Percentiles rank a stretch among this genome's conserved stretches.
These are phyloP conservation scores for Xylaria digitata DNA, from an alignment of 2,329 filamentous ascomycete genomes.

Conservation along the genomic window DNA sequence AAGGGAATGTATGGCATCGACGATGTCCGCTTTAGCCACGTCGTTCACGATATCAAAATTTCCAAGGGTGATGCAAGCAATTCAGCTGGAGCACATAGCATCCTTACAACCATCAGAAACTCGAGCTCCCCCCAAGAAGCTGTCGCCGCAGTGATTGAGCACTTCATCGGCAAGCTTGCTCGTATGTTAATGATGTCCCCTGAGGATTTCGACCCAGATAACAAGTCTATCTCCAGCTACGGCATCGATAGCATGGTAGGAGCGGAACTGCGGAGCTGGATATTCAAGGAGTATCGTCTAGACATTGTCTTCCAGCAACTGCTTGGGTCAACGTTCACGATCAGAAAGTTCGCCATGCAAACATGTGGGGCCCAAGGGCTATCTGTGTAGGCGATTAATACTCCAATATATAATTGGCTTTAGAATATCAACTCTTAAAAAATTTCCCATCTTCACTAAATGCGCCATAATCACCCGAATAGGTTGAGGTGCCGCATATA, in stretches of 20 bases:
- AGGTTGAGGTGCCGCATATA: too few species aligned
- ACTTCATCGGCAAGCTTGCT: constrained; percentile 39
- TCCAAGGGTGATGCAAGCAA: too few species aligned
- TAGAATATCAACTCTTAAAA: too few species aligned
- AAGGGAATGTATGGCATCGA: constrained; percentile 48
- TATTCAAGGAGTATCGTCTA: constrained; percentile 51
- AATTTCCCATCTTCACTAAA: too few species aligned
- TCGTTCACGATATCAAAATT: too few species aligned
- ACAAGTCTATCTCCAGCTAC: constrained; percentile 41
- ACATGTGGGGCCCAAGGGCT: background rate
- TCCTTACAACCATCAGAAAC: background rate
- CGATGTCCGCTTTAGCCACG: too few species aligned
- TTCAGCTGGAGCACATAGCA: background rate
- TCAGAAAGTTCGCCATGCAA: constrained; percentile 35
- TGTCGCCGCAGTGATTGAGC: constrained; percentile 29
- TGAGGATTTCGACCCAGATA: constrained; percentile 3
- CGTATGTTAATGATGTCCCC: constrained; percentile 41
- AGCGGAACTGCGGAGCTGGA: constrained; percentile 52
- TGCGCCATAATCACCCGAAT: too few species aligned
- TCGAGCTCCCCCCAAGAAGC: constrained; percentile 15
- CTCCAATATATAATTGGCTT: background rate
- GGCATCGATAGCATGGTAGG: constrained; percentile 53
- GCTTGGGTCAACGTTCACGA: constrained; percentile 39
- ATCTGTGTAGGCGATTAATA: background rate
- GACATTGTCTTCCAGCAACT: constrained; percentile 54